Evolutionary conservation across 371 early-diverging fungal genomes (phyloP).

Genomic region (Mucor racemosus): DNA sequence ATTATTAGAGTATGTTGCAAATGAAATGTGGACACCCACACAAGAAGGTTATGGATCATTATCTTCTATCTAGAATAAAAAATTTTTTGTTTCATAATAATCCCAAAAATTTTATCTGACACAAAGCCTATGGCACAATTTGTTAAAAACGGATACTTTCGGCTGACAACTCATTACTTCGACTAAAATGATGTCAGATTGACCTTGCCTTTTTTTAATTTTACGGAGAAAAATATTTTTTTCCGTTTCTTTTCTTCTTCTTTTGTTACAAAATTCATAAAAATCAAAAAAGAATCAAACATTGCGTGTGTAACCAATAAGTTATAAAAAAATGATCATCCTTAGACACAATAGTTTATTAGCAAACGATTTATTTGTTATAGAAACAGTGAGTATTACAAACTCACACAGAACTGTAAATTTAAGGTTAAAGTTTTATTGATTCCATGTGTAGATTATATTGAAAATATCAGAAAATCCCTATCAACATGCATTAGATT

Average conservation of each 20-base stretch:
- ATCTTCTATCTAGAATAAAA: not conserved
- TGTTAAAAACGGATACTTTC: conserved; percentile 1
- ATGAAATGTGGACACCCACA: conserved; percentile 23
- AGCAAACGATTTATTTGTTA: conserved; percentile 23
- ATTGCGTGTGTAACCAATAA: not conserved
- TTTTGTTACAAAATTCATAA: no score
- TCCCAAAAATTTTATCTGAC: not conserved
- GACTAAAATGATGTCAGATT: conserved; percentile 11
- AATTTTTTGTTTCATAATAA: conserved; percentile 1
- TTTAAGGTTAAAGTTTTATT: conserved; percentile 3
- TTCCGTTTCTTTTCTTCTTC: not conserved
- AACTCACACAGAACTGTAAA: not conserved
- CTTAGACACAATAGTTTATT: conserved; percentile 21
- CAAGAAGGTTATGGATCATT: conserved; percentile 11
- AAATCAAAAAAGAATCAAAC: no score
- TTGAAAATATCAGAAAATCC: conserved; percentile 29
- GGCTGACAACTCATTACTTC: no score
- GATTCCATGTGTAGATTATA: conserved; percentile 37
- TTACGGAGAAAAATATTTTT: not conserved
- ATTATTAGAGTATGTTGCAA: conserved; percentile 14
- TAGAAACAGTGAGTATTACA: conserved; percentile 25
- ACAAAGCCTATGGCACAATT: no score
- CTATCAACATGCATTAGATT: conserved; percentile 52
- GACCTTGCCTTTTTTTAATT: not conserved
- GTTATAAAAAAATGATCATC: conserved; percentile 26